Base-by-base conservation (phyloP, 768 basidiomycete species). In the Lentinus brumalis region DNA sequence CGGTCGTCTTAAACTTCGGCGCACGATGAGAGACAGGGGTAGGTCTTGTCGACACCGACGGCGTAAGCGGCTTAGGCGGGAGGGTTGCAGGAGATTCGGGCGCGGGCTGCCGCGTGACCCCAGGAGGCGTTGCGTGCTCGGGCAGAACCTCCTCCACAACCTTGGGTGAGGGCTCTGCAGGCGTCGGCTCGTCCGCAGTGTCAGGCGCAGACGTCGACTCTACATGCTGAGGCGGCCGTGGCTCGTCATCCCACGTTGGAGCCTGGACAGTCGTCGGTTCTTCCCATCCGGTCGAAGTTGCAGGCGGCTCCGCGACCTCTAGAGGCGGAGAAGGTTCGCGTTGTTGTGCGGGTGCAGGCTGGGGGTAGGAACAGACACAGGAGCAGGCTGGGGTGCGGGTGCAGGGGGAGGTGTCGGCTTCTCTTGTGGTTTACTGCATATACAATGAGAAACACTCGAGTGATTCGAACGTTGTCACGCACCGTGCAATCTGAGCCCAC, bases 401-500 rank as follows among this genome's bases (percentile, higher is more conserved):
- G 74, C 71, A 8, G 79, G 77, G 18, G 80, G 70, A 46, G 81
- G 79, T 14, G 77, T 66, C 14, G 82, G 81, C 71, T 89, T 91
- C 70, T 90, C 88, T 66, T 88, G 86, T 26, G 83, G 81, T 57
- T 62, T 62, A 56, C 88, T 91, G 62, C 29, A 1, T 0, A 14
- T 16, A 44, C 29, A n/a, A 60, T 42, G 42, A 62, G 47, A 35
- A 40, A 15, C 42, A 10, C 56, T 35, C 7, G 35, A 11, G 7
- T 7, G 3, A 11, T 7, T 35, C 7, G 35, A 35, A 7, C 35
- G 1, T 11, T 35, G 30, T 38, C 58, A 75, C 81, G 7, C 69
- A 89, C 91, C 87, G 80, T 63, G 92, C 91, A 70, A 94, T 80
- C 68, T 94, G 89, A 8, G 92, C 92, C 91, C 91, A 94, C 39